These are phyloP conservation scores for Sophora flavescens DNA, from an alignment of 306 rosid species.

Conservation along the genomic window DNA sequence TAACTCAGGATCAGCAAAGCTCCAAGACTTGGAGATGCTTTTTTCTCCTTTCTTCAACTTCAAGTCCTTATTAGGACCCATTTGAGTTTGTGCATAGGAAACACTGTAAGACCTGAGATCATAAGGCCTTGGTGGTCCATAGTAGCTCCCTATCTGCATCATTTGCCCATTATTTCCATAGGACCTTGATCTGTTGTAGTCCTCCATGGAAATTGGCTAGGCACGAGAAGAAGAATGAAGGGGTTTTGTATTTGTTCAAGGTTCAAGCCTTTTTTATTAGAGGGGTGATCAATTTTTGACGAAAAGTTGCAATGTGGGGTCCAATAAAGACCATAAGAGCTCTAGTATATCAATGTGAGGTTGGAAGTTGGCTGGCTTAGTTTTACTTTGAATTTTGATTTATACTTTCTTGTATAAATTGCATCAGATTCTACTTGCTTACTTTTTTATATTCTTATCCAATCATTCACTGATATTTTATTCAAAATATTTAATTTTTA, in stretches of 20 bases:
- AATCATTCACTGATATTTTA: too few relatives aligned
- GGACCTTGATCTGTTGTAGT: slow-evolving; percentile 55
- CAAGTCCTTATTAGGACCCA: slow-evolving; percentile 47
- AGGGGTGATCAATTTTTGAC: slow-evolving; percentile 11
- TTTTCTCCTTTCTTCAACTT: slow-evolving; percentile 66
- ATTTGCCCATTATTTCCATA: slow-evolving; percentile 46
- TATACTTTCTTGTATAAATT: slow-evolving; percentile 19
- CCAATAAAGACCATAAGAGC: neutral
- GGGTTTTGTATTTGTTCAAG: slow-evolving; percentile 19
- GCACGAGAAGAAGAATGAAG: neutral
- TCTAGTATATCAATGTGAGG: neutral
- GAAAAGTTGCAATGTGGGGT: slow-evolving; percentile 35
- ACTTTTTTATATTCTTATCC: too few relatives aligned
- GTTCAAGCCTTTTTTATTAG: neutral
- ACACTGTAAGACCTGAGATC: slow-evolving; percentile 59
- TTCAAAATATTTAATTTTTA: too few relatives aligned
- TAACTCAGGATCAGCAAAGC: slow-evolving; percentile 68
- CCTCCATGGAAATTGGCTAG: slow-evolving; percentile 56
- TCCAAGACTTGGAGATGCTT: slow-evolving; percentile 58
- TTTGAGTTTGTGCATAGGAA: slow-evolving; percentile 63
- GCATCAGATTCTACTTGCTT: neutral
- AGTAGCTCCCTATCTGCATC: slow-evolving; percentile 64
- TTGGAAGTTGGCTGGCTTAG: slow-evolving; percentile 20
- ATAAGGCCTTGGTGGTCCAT: slow-evolving; percentile 48
- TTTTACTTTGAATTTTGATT: slow-evolving; percentile 11